phyloP scores from a whole-genome alignment of 306 rosid genomes.

The Vachellia pachyceras region DNA sequence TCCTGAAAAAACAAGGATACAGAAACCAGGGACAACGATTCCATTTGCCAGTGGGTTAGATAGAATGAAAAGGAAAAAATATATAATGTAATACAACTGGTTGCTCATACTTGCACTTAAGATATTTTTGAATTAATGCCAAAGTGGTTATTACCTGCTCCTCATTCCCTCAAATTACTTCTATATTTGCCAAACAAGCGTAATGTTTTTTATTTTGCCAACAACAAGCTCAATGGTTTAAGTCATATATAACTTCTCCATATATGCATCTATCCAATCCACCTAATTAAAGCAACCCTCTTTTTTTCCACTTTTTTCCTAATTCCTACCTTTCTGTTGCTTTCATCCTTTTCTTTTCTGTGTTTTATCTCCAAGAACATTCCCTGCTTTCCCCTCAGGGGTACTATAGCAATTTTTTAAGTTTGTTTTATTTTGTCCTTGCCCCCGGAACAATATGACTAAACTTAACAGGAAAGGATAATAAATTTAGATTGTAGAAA shows the following conservation, averaged over 20 bases:
- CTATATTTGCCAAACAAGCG: not conserved
- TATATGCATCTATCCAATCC: no score
- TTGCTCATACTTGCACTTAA: not conserved
- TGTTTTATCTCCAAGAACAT: not conserved
- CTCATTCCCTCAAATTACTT: constrained; percentile 12
- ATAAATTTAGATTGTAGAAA: no score
- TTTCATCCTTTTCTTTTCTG: not conserved
- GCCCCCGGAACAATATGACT: not conserved
- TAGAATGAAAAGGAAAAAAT: not conserved
- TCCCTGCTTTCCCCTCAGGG: not conserved
- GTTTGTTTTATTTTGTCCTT: not conserved
- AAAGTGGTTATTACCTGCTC: constrained; percentile 39
- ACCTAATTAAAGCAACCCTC: not conserved
- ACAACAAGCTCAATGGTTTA: not conserved
- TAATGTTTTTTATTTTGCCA: no score
- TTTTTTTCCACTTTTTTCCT: not conserved
- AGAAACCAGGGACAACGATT: not conserved
- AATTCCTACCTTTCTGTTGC: not conserved
- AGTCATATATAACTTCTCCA: not conserved
- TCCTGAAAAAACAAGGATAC: not conserved
- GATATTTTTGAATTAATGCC: constrained; percentile 7
- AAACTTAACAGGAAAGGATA: not conserved
- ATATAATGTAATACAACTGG: not conserved
- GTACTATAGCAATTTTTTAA: no score
- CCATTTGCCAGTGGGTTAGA: constrained; percentile 23